phyloP scores from a whole-genome alignment of 352 stramenopile species.

The Phytophthora kernoviae region DNA sequence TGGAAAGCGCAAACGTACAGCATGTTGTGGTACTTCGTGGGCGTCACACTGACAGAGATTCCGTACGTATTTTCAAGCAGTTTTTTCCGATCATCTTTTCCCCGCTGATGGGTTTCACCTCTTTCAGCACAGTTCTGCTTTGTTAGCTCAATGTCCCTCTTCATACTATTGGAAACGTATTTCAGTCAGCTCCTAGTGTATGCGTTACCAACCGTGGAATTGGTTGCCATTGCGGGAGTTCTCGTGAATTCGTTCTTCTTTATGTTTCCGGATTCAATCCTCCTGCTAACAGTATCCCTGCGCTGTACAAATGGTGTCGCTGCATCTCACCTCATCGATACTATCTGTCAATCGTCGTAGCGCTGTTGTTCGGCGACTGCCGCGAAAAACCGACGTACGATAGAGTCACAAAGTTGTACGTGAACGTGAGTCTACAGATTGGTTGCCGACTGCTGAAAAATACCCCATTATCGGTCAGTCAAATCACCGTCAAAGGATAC shows the following conservation, averaged over 20 bases:
- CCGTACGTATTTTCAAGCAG: slow-evolving; percentile 15
- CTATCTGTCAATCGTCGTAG: slow-evolving; percentile 7
- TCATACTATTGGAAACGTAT: slow-evolving; percentile 31
- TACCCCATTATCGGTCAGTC: slow-evolving; percentile 6
- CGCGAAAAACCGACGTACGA: neutral
- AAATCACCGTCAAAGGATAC: slow-evolving; percentile 20
- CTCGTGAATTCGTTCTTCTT: slow-evolving; percentile 39
- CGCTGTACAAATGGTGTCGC: slow-evolving; percentile 50
- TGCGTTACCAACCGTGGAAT: slow-evolving; percentile 10
- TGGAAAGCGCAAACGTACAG: slow-evolving; percentile 14
- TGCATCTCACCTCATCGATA: slow-evolving; percentile 25
- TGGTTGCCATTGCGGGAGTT: slow-evolving; percentile 8
- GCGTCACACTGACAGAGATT: slow-evolving; percentile 9
- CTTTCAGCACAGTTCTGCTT: slow-evolving; percentile 15
- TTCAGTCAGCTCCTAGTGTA: slow-evolving; percentile 31
- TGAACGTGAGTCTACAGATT: neutral
- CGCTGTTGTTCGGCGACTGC: slow-evolving; percentile 9
- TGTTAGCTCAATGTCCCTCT: slow-evolving; percentile 28
- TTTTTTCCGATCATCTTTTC: slow-evolving; percentile 18
- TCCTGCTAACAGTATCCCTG: slow-evolving; percentile 42
- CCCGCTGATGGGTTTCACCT: slow-evolving; percentile 27
- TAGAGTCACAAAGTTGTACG: neutral
- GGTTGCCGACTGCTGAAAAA: slow-evolving; percentile 14
- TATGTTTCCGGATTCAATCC: slow-evolving; percentile 55
- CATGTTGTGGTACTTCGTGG: slow-evolving; percentile 19